Evolutionary conservation across 345 rosid species (phyloP), one percentile per base, ranked within the genome.

Genomic region (Heritiera littoralis): DNA sequence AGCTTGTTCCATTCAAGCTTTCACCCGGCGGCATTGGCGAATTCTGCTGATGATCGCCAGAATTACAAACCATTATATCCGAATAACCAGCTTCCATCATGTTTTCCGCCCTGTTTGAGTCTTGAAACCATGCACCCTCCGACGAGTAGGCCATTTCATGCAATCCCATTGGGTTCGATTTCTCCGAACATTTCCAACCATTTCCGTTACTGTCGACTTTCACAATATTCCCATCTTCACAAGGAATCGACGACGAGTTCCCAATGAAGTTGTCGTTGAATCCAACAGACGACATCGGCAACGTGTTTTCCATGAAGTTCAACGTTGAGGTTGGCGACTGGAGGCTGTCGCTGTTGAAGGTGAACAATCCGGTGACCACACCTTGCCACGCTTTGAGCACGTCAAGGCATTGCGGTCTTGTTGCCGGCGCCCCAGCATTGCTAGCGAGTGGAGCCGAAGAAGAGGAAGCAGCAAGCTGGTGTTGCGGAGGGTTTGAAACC

Each of bases 341-440:
- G 7, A 87, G 82, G 17, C 23, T 72, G 48, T 60, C 74, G 6
- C 40, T 60, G 10, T 70, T 9, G 63, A 72, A 54, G 12, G 75
- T 51, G 14, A 86, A 84, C 86, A 82, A 77, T 10, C 83, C 83
- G 13, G 83, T 72, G 7, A 84, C 81, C 0, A 85, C 81, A 6
- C 84, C 80, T 68, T 82, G 87, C 88, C 88, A 83, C 5, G 83
- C 88, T 81, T 78, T 86, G 55, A 86, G 83, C 0, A 88, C 82
- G 82, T 88, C 89, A 4, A 88, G 90, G 56, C 90, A 88, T 75
- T 65, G 84, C 6, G 87, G 82, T 66, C 86, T 78, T 13, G 80
- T 13, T 0, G 66, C 43, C 18, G 65, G 77, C 11, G 67, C 40
- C 13, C 52, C 15, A 46, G 78, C 60, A 48, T 70, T 82, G 75